A percentile compares a stretch with the other conserved stretches of the same genome.
Evolutionary conservation across 2,329 filamentous ascomycete species (phyloP).

Genomic region (Xylariales sp.): DNA sequence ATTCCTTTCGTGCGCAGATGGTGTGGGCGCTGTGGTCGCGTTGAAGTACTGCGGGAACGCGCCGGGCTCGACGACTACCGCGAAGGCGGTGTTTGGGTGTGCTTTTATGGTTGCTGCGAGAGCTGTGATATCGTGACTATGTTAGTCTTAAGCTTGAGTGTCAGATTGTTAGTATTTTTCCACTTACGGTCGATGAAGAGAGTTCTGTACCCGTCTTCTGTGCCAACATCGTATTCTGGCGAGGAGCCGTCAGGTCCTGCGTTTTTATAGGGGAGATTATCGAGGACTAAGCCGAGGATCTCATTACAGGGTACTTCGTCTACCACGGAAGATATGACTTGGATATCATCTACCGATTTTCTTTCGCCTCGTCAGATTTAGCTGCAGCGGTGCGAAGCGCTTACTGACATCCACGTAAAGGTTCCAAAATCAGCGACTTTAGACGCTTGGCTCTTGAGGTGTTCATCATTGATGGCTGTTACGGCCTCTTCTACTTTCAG

Average conservation of each 20-base stretch:
- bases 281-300: conserved; percentile 22
- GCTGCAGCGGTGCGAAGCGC: not conserved
- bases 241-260: not conserved
- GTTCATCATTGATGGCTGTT: conserved; percentile 17
- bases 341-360: conserved; percentile 11
- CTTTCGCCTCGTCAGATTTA: not conserved
- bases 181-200: conserved; percentile 13
- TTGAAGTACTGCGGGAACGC: conserved; percentile 24
- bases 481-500: conserved; percentile 11
- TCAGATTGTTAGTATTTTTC: not conserved
- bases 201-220: not conserved
- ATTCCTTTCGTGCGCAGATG: not conserved
- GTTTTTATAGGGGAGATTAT: conserved; percentile 24
- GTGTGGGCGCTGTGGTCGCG: not conserved
- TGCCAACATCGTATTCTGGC: conserved; percentile 13
- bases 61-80: conserved; percentile 16
- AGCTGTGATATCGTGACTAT: not conserved
- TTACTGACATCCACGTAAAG: conserved; percentile 22
- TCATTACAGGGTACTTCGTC: conserved; percentile 26
- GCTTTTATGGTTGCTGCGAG: conserved; percentile 10
- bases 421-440: conserved; percentile 14
- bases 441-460: conserved; percentile 15
- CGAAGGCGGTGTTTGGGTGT: conserved; percentile 16
- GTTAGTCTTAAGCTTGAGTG: not conserved
- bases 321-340: not conserved